A percentile compares a stretch with the other conserved stretches of the same genome.
These are phyloP conservation scores for Scenedesmus sp. DNA, from an alignment of 163 green algal genomes.

Conservation along the genomic window DNA sequence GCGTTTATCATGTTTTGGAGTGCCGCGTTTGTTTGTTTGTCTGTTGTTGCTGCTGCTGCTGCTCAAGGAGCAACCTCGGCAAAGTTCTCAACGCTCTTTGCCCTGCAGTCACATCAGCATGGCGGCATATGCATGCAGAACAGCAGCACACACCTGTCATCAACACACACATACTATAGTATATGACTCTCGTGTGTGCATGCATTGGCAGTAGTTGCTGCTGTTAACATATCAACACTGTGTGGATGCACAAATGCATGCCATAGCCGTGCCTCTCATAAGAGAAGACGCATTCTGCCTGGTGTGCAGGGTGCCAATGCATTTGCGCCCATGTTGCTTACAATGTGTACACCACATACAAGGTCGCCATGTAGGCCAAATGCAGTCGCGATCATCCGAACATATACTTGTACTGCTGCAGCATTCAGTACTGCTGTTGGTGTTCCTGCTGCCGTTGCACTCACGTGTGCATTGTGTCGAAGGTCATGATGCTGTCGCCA, in stretches of 20 bases:
- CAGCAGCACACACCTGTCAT: not conserved
- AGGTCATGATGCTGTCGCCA: constrained; percentile 43
- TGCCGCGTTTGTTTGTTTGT: not conserved
- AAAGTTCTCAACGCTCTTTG: not conserved
- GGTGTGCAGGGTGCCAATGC: no score
- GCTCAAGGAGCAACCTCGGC: not conserved
- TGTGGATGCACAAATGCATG: no score
- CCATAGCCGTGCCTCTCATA: no score
- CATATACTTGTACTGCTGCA: not conserved
- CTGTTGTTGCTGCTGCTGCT: not conserved
- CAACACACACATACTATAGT: no score
- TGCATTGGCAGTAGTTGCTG: no score
- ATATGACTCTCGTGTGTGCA: no score
- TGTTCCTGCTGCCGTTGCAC: not conserved
- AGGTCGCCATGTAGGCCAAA: no score
- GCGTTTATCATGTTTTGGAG: no score
- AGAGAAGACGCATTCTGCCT: no score
- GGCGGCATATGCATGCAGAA: not conserved
- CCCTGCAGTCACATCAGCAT: not conserved
- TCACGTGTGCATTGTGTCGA: constrained; percentile 47
- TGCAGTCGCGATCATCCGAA: not conserved
- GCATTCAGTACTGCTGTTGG: not conserved
- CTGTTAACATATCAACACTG: no score
- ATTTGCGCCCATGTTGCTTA: no score
- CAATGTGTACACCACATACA: no score